Conservation (phyloP, 495 filamentous ascomycete genomes). For the Hyphodiscus hymeniophilus region DNA sequence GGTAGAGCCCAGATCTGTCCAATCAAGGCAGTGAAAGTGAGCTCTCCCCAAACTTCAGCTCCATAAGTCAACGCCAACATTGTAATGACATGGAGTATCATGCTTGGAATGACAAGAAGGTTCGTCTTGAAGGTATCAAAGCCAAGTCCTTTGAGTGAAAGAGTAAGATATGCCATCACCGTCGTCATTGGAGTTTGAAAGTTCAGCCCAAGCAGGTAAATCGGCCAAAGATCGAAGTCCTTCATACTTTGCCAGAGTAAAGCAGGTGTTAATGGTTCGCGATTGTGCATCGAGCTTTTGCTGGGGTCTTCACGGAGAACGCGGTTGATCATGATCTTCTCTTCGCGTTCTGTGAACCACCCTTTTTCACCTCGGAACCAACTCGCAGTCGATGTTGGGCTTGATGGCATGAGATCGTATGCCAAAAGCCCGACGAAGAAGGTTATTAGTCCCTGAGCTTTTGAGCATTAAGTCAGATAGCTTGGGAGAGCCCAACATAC, state of each 20-base stretch:
- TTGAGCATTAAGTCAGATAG: background rate
- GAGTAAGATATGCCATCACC: constrained; percentile 50
- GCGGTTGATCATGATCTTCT: constrained; percentile 68
- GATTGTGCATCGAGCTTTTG: constrained; percentile 53
- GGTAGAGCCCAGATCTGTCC: constrained; percentile 50
- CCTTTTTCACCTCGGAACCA: constrained; percentile 63
- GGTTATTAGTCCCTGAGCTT: constrained; percentile 43
- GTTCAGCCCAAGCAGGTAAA: constrained; percentile 56
- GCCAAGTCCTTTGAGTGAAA: constrained; percentile 50
- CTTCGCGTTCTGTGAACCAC: constrained; percentile 63
- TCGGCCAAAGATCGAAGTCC: constrained; percentile 68
- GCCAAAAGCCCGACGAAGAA: constrained; percentile 57
- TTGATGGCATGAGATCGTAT: constrained; percentile 64
- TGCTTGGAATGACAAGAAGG: constrained; percentile 58
- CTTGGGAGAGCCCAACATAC: background rate
- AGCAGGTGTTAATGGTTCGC: constrained; percentile 52
- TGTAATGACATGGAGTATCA: constrained; percentile 38
- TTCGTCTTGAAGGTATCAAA: constrained; percentile 65
- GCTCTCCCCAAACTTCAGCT: constrained; percentile 39
- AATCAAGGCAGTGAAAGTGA: constrained; percentile 37
- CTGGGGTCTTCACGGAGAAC: constrained; percentile 65
- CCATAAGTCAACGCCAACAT: constrained; percentile 8
- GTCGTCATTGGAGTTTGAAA: constrained; percentile 50
- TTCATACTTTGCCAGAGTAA: constrained; percentile 51
- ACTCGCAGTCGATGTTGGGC: constrained; percentile 58